Base-by-base conservation (phyloP, 108 stramenopile species). In the Cyclotella cryptica region DNA sequence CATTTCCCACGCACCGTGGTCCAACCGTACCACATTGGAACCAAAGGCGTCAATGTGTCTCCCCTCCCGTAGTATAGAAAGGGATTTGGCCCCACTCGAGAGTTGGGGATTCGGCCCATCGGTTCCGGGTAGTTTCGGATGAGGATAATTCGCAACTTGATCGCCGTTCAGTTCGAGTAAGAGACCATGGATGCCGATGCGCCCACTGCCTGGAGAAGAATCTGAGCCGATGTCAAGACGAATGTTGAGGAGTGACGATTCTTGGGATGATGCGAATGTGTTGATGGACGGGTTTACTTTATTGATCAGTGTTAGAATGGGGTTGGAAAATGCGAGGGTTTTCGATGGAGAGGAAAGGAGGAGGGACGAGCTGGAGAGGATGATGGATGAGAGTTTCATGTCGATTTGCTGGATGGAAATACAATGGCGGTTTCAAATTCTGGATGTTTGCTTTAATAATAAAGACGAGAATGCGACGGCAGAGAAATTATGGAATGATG, bases 41-140 rank as follows among this genome's bases (percentile, higher is more conserved):
- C 91, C 91, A 0, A 51, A 44, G 40, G 87, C 61, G 40, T 82
- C 82, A 7, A 89, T 61, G 61, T 77, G 88, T 11, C 61, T 67
- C 3, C 87, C 88, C 21, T 75, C 43, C 14, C 84, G 69, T 15
- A 83, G 64, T 1, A 89, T 49, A 49, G 21, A 13, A 9, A 81
- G 77, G 7, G 64, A 54, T 26, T 71, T 84, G 4, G 77, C 49
- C 8, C 91, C 91, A 45, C 81, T 83, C 47, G 86, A 87, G 39
- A 89, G 82, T 35, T 85, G 76, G 30, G 91, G 88, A 52, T 89
- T 84, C 2, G 90, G 88, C 11, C 91, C 91, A 45, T 92, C 49
- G 19, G 80, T 75, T 21, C 91, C 91, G 8, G 91, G 90, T 60
- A 91, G 45, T 10, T 55, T 80, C 22, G 75, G 79, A 69, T 83